Base-by-base conservation (phyloP, 2,329 filamentous ascomycete species). In the Colletotrichum scovillei region DNA sequence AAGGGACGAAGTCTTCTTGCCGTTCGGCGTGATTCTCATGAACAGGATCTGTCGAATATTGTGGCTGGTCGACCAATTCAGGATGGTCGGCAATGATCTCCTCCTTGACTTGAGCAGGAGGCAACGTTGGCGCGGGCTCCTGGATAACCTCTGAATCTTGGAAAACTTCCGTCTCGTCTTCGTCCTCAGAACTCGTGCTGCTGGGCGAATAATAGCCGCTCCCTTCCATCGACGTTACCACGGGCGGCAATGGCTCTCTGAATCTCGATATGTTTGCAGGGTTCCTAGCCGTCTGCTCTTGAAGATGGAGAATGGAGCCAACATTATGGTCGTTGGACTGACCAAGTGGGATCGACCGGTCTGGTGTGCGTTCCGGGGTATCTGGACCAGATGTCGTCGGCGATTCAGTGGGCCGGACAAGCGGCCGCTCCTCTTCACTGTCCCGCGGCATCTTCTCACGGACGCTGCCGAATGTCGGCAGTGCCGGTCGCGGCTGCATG, bases 391-490 rank as follows among this genome's bases (percentile, higher is more conserved):
- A 72, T 12, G 79, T 77, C 42, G 80, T 78, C 63, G 82, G 76
- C 2, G 78, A 73, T 42, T 88, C 87, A 5, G 82, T 75, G 7
- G 90, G 90, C 32, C 89, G 86, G 49, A 92, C 89, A 59, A 92
- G 82, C 0, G 88, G 86, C 2, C 90, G 85, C 77, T 92, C 92
- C 77, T 92, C 92, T 77, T 88, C 84, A 0, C 82, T 77, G 63
- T 90, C 87, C 52, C 84, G 87, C 8, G 82, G 79, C 75, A 90
- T 91, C 80, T 89, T 91, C 32, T 92, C 90, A 26, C 92, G 88
- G 26, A 95, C 86, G 78, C 93, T 95, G 22, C 93, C 93, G 80
- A 95, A 95, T 1, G 88, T 92, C 1, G 93, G 93, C 49, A 95
- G 83, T 1, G 91, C 91, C 7, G 93, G 93, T 38, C 93, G 86